phyloP scores from a whole-genome alignment of 2,329 filamentous ascomycete species.

The Aspergillus floridensis region DNA sequence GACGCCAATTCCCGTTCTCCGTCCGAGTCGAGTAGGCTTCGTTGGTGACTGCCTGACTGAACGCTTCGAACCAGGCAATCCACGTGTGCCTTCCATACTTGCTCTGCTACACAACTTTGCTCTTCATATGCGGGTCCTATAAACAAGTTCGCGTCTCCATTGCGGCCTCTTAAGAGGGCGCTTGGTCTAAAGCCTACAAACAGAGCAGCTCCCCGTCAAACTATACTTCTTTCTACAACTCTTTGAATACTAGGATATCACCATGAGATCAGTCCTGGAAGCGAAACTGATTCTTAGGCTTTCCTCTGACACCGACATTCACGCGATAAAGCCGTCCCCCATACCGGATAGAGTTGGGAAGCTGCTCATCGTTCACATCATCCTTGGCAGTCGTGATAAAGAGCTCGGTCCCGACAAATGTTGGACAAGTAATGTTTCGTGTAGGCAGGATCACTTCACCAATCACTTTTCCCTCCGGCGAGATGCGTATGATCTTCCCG shows the following conservation, averaged over 20 bases:
- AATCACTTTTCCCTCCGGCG: constrained; percentile 65
- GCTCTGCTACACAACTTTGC: background rate
- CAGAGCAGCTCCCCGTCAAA: background rate
- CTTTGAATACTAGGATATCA: background rate
- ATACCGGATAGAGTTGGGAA: constrained; percentile 60
- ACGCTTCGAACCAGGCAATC: background rate
- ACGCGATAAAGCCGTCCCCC: constrained; percentile 73
- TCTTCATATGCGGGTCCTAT: background rate
- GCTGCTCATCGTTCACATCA: constrained; percentile 57
- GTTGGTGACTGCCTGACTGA: background rate
- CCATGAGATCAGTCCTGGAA: constrained; percentile 29
- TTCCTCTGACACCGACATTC: constrained; percentile 69
- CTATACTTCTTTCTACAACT: background rate
- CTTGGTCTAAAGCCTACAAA: background rate
- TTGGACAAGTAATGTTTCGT: constrained; percentile 73
- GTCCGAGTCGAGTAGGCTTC: background rate
- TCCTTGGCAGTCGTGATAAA: constrained; percentile 79
- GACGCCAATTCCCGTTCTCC: background rate
- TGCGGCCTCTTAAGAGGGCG: background rate
- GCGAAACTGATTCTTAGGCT: constrained; percentile 64
- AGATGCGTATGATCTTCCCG: constrained; percentile 70
- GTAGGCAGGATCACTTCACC: constrained; percentile 76
- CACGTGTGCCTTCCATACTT: background rate
- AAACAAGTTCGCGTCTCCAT: background rate
- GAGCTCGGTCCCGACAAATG: constrained; percentile 71